Percentiles rank a stretch among this genome's conserved stretches.
Conservation (phyloP, 2,329 filamentous ascomycete genomes). For the Ceratocystis huliohia region DNA sequence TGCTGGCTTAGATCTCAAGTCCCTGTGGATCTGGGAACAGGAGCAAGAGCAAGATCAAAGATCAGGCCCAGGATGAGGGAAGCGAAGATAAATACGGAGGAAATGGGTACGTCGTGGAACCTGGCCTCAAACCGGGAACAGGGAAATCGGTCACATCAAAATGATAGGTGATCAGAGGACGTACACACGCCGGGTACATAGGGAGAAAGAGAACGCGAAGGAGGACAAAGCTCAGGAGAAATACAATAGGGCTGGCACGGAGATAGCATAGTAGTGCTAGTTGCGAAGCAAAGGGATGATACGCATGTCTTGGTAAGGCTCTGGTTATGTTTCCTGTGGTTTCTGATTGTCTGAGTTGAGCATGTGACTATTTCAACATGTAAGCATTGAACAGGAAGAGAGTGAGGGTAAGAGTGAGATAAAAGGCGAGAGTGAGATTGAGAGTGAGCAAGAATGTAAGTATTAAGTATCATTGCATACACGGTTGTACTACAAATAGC, state of each 20-base stretch:
- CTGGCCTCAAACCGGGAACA: constrained; percentile 2
- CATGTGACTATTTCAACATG: too few species aligned
- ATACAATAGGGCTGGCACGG: too few species aligned
- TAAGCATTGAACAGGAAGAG: too few species aligned
- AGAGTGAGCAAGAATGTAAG: not conserved
- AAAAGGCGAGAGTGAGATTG: not conserved
- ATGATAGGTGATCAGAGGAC: not conserved
- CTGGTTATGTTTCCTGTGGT: too few species aligned
- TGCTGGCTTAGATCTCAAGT: not conserved
- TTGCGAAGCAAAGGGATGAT: too few species aligned
- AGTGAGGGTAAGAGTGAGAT: too few species aligned
- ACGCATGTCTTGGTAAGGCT: too few species aligned
- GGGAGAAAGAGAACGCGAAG: not conserved
- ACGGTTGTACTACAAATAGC: not conserved
- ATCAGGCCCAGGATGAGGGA: not conserved
- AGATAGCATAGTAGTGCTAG: too few species aligned
- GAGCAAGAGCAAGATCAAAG: not conserved
- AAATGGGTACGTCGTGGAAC: not conserved
- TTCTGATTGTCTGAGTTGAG: too few species aligned
- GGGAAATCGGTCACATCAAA: not conserved
- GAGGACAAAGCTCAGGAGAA: too few species aligned
- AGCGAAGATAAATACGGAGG: not conserved
- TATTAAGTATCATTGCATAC: not conserved
- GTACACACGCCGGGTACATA: not conserved
- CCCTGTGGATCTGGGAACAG: not conserved